Base-by-base conservation (phyloP, 495 filamentous ascomycete species). In the Rusavskia elegans region DNA sequence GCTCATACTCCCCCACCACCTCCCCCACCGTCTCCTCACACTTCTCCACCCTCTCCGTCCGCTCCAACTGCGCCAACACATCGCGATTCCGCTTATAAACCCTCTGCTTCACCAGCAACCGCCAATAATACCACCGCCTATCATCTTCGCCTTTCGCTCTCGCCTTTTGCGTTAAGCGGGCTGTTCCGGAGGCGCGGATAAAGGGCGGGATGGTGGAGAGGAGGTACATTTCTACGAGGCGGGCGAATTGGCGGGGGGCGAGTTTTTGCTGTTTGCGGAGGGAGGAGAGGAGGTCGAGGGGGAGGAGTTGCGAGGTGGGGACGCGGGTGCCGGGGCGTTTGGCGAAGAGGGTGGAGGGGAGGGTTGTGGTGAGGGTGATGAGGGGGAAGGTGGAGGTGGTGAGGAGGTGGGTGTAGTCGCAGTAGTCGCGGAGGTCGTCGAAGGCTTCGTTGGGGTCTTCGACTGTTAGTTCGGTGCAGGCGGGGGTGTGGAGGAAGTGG, bases 401-500 rank as follows among this genome's bases (percentile, higher is more conserved):
- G 19, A 55, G 63, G 44, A 97, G 71, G 49, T 82, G 81, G 21
- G 76, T 71, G 39, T 89, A 74, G 62, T 99, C 92, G 53, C 81
- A 81, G 36, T 82, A 73, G 65, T 97, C 89, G 40, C 92, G 81
- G 42, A 99, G 72, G 52, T 88, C 81, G 63, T 95, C 88, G 58
- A 99, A 99, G 14, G 82, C 80, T 63, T 97, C 89, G 60, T 89
- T 96, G 0, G 92, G 92, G 59, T 97, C 89, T 66, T 99, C 92
- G 19, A 99, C 85, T 0, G 90, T 92, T 57, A 99, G 73, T 64
- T 99, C 92, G 45, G 76, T 68, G 27, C 85, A 80, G 20, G 77
- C 75, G 0, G 76, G 57, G 45, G 82, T 74, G 23, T 71, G 63
- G 53, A 80, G 70, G 61, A 84, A 85, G 54, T 76, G 66, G 0